These are phyloP conservation scores for Leccinum proximum DNA, from an alignment of 1,284 basidiomycete species.

Conservation along the genomic window DNA sequence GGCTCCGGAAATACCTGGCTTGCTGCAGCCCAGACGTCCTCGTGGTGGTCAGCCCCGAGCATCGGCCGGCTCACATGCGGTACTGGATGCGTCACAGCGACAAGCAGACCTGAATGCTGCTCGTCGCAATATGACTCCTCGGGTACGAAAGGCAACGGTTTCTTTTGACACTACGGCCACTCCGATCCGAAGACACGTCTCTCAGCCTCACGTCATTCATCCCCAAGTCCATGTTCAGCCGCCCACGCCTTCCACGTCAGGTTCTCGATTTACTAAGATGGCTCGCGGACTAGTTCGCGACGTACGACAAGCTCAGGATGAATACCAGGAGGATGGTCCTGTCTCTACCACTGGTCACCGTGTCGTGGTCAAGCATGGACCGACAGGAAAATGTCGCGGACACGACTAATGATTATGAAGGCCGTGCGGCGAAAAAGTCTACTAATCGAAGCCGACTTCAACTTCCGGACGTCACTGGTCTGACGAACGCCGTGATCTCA, in stretches of 20 bases:
- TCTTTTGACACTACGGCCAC: constrained; percentile 30
- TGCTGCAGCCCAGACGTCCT: constrained; percentile 44
- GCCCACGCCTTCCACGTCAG: constrained; percentile 49
- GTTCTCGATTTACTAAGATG: constrained; percentile 56
- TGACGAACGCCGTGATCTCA: constrained; percentile 71
- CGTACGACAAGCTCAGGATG: constrained; percentile 42
- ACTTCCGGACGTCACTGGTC: constrained; percentile 75
- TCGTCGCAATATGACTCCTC: constrained; percentile 34
- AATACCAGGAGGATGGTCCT: constrained; percentile 13
- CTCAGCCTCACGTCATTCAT: constrained; percentile 32
- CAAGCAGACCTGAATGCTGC: constrained; percentile 14
- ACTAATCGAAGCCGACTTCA: constrained; percentile 39
- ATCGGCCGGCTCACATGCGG: constrained; percentile 12
- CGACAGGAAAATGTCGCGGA: constrained; percentile 12
- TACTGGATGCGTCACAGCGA: constrained; percentile 16
- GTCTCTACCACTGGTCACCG: constrained; percentile 4
- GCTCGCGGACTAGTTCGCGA: constrained; percentile 53
- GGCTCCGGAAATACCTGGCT: too few species aligned
- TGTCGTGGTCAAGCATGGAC: constrained; percentile 13
- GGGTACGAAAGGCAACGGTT: constrained; percentile 33
- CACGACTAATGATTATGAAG: constrained; percentile 10
- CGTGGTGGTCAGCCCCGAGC: constrained; percentile 41
- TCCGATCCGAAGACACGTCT: constrained; percentile 25
- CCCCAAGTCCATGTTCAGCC: constrained; percentile 52
- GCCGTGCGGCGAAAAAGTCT: constrained; percentile 18